These are phyloP conservation scores for Grosmannia serpens DNA, from an alignment of 2,329 filamentous ascomycete genomes.

Conservation along the genomic window DNA sequence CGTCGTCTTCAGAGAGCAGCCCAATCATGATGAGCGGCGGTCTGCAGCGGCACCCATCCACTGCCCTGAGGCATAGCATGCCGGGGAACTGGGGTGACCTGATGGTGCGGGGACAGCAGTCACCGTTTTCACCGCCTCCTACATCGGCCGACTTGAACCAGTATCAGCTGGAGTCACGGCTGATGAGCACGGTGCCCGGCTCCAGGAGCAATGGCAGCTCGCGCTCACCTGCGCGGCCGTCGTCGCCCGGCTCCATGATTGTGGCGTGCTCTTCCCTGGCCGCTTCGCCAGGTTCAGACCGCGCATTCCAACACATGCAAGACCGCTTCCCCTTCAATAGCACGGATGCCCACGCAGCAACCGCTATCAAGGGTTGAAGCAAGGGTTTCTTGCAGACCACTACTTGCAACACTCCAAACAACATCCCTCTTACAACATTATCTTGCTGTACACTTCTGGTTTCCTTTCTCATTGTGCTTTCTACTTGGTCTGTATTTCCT, in stretches of 20 bases:
- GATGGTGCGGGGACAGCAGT: not conserved
- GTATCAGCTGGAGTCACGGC: conserved; percentile 7
- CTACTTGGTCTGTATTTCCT: not conserved
- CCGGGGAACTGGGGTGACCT: conserved; percentile 16
- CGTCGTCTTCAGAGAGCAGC: conserved; percentile 24
- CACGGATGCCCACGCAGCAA: conserved; percentile 35
- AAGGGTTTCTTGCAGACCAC: not conserved
- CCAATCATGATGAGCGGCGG: conserved; percentile 19
- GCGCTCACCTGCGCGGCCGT: conserved; percentile 19
- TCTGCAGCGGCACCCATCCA: conserved; percentile 20
- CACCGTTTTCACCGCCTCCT: not conserved
- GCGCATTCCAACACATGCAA: conserved; percentile 29
- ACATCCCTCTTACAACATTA: not conserved
- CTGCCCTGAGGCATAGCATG: conserved; percentile 31
- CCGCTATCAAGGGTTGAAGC: conserved; percentile 30
- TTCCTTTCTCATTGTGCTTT: not conserved
- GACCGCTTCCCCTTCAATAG: conserved; percentile 38
- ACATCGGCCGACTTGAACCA: not conserved
- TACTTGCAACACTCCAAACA: not conserved
- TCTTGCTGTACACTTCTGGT: not conserved
- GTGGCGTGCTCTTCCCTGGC: conserved; percentile 33
- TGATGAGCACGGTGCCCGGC: conserved; percentile 17
- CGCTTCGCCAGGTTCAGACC: conserved; percentile 32
- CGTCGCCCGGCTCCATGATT: conserved; percentile 33
- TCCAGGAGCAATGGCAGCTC: conserved; percentile 12